Base-by-base conservation (phyloP, 495 filamentous ascomycete genomes). In the Podospora appendiculata region DNA sequence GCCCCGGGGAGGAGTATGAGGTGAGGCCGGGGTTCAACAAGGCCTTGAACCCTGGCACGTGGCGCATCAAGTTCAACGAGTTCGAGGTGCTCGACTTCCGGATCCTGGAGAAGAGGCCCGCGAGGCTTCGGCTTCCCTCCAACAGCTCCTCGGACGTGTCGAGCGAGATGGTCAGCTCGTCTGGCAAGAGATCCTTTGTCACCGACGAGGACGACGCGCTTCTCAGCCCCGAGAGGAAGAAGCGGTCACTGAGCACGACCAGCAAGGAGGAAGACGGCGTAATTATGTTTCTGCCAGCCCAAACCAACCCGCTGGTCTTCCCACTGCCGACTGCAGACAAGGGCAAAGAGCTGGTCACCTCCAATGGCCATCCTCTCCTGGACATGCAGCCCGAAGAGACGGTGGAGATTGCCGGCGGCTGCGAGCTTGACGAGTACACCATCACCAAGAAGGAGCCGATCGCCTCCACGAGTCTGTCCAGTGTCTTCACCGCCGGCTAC, bases 401-500 rank as follows among this genome's bases (percentile, higher is more conserved):
- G 1, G 61, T 73, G 4, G 61, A 65, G 41, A 63, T 76, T 9
- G 58, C 72, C 3, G 63, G 69, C 19, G 68, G 68, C 32, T 62
- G 61, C 35, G 71, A 74, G 50, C 57, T 74, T 2, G 72, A 75
- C 50, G 55, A 66, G 16, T 77, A 76, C 51, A 66, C 57, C 32
- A 61, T 77, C 52, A 73, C 70, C 32, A 77, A 73, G 51, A 65
- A 62, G 25, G 69, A 74, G 1, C 67, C 66, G 14, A 75, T 77
- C 41, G 72, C 72, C 3, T 61, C 63, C n/a, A 70, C 73, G 3
- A 62, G 61, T 8, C 62, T 71, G 9, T 76, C 74, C 13, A 69
- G 70, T 13, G 74, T 77, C n/a, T 77, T 73, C 50, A 77, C 73
- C 4, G 74, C 74, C 14, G 62, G 71, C 43, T 63, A 76, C 48